Evolutionary conservation across 768 basidiomycete species (phyloP).

Genomic region (Leccinum barrowsii): DNA sequence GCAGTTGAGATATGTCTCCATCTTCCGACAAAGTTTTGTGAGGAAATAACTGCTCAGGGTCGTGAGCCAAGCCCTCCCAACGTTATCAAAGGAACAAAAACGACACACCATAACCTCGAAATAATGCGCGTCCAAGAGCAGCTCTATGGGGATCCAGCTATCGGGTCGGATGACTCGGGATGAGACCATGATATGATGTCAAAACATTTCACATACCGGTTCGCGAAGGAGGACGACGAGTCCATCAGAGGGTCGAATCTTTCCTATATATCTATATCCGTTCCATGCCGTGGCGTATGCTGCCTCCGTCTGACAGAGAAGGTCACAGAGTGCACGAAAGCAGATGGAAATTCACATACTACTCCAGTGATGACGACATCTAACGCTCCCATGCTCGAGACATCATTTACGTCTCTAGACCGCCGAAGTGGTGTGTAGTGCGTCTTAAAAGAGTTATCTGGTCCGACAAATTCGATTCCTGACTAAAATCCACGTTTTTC

Average conservation of each 20-base stretch:
- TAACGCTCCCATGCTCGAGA: conserved; percentile 19
- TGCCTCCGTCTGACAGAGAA: conserved; percentile 40
- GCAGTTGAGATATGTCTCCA: conserved; percentile 36
- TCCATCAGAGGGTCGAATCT: conserved; percentile 58
- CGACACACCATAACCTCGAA: conserved; percentile 47
- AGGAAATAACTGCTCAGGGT: conserved; percentile 40
- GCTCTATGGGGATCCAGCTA: conserved; percentile 26
- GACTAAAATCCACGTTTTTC: conserved; percentile 12
- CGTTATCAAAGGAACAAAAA: not conserved
- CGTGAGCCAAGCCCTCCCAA: conserved; percentile 7
- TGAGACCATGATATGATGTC: conserved; percentile 3
- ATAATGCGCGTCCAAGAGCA: conserved; percentile 35
- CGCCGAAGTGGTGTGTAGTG: conserved; percentile 37
- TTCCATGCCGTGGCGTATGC: conserved; percentile 54
- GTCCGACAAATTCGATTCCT: conserved; percentile 32
- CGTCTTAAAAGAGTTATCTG: conserved; percentile 33
- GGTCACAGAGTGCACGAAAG: conserved; percentile 1
- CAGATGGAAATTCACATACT: conserved; percentile 31
- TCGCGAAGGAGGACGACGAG: conserved; percentile 50
- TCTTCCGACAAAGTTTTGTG: conserved; percentile 51
- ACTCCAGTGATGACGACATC: conserved; percentile 55
- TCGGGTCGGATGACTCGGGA: not conserved
- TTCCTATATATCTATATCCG: conserved; percentile 50
- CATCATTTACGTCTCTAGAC: conserved; percentile 13
- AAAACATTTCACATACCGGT: conserved; percentile 38